Evolutionary conservation across 345 rosid genomes (phyloP), one percentile per base, ranked within the genome.

Genomic region (Draba incana): DNA sequence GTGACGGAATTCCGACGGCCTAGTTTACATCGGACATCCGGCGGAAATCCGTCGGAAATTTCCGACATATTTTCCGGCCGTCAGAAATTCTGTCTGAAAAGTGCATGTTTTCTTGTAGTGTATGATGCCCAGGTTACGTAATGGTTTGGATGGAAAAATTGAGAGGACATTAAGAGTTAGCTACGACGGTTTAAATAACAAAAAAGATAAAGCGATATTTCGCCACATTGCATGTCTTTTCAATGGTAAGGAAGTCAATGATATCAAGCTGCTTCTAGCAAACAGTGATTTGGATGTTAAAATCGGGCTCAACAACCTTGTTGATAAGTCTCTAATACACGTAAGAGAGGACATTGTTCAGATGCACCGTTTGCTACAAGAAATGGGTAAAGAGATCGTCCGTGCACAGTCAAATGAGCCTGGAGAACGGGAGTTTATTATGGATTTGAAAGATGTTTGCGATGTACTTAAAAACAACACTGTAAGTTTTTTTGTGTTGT

Each of bases 211-310:
- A 61, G 6, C 7, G 0, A 28, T 77, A 9, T 80, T 77, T 75
- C 61, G 71, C 8, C 77, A 74, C 30, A 70, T 77, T 39, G 78
- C 78, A 23, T 72, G 73, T 31, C 74, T 76, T 37, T 74, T 73
- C 3, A 64, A 52, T 4, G 67, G 74, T 0, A 10, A 4, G 4
- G 3, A 14, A 0, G 15, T 3, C 23, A 33, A 51, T 2, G 0
- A 0, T 2, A 52, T 74, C 11, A 25, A 3, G 4, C 2, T 20
- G 8, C 27, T 74, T 3, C 50, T 74, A 0, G 74, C 44, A 2
- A 45, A 30, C 4, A 46, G 64, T 46, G 42, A 72, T 10, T 12
- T 12, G 35, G 9, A 56, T 31, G 12, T 55, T 5, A n/a, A 15
- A 5, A 8, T n/a, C 0, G 69, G 48, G 6, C 0, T 64, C 0